Base-by-base conservation (phyloP, 176 grass and related monocot genomes). In the Elymus sibiricus region DNA sequence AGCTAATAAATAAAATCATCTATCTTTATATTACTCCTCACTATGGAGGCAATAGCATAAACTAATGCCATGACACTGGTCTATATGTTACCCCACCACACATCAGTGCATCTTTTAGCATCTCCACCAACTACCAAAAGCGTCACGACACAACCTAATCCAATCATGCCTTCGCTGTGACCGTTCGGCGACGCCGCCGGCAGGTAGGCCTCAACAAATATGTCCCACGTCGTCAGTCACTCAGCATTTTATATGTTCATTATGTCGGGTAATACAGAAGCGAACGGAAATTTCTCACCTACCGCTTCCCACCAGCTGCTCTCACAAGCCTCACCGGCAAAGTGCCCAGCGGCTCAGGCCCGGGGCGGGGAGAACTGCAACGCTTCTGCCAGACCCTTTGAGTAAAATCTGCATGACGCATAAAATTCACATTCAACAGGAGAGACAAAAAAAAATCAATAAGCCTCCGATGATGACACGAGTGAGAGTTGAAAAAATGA, bases 41-140 rank as follows among this genome's bases (percentile, higher is more conserved):
- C 29, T 29, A 29, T 29, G 29, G 2, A 29, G 29, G 29, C 2
- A 29, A 2, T 29, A 29, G 2, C 2, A 29, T 29, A 29, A 2
- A 29, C 29, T 2, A 29, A 2, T 29, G 29, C 2, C 29, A 29
- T 29, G 29, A 1, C 29, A 29, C 2, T 2, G 29, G 29, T 29
- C 29, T 29, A 29, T 29, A 29, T 29, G 29, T 29, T 29, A 29
- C 29, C 2, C 29, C 29, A 29, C 29, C 29, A 29, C 29, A 29
- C 2, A 65, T 65, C 82, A 21, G n/a, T 53, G 73, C 43, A 19
- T 55, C 61, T 53, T 17, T 3, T 31, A 55, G 43, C 83, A 77
- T 42, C 49, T 44, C 29, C 84, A 71, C 64, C 51, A 70, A 86
- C 75, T 14, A 58, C 55, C 9, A 16, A n/a, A 85, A 44, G 35